Conservation (phyloP, 441 rosid genomes). For the Flueggea neowawraea region DNA sequence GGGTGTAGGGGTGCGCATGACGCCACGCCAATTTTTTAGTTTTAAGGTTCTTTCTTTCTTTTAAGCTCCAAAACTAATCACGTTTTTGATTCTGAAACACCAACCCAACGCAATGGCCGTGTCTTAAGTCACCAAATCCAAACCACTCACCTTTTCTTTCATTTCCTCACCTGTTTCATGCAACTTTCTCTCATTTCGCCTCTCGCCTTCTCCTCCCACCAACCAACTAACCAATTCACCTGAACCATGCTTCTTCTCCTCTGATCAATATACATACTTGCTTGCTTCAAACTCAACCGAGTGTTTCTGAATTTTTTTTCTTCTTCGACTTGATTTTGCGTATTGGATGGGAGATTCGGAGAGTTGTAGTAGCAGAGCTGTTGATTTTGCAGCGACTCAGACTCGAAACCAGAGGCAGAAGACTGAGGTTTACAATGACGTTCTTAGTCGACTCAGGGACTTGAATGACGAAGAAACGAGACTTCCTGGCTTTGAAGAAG, state of each 20-base stretch:
- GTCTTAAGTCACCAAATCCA: not conserved
- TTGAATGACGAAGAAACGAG: conserved; percentile 29
- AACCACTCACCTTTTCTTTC: no score
- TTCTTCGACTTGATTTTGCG: not conserved
- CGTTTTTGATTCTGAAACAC: no score
- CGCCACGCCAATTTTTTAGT: conserved; percentile 18
- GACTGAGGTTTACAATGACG: conserved; percentile 41
- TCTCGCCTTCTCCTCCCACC: no score
- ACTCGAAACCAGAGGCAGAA: conserved; percentile 42
- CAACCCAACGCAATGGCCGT: no score
- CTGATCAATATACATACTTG: no score
- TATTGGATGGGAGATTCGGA: conserved; percentile 45
- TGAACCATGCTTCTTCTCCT: no score
- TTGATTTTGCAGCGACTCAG: conserved; percentile 27
- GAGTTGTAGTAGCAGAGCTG: conserved; percentile 63
- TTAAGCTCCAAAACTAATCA: no score
- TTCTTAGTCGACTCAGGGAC: conserved; percentile 46
- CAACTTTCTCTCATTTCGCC: no score
- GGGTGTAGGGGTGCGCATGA: conserved; percentile 35
- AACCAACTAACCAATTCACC: no score
- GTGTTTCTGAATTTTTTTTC: no score
- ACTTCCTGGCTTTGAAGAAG: conserved; percentile 49
- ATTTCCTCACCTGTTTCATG: no score
- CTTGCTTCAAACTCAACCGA: not conserved
- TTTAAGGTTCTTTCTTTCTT: not conserved